A percentile compares a stretch with the other conserved stretches of the same genome.
These are phyloP conservation scores for Austroboletus eburneus DNA, from an alignment of 768 basidiomycete species.

Conservation along the genomic window DNA sequence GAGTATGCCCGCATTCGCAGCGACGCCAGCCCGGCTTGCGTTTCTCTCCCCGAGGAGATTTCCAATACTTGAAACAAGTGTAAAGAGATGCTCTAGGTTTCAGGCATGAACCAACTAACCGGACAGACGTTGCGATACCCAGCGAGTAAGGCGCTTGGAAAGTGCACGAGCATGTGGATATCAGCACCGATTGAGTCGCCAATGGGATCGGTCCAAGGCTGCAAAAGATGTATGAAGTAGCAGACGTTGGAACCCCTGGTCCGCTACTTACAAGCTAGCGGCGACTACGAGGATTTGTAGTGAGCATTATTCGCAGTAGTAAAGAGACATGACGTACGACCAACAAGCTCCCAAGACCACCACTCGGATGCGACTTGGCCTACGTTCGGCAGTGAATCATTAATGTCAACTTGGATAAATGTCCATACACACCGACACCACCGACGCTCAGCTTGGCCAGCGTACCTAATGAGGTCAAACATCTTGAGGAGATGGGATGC, in stretches of 20 bases:
- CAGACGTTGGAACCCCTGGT: background rate
- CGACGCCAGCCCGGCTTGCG: constrained; percentile 62
- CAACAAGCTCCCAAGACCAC: constrained; percentile 95
- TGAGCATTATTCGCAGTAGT: background rate
- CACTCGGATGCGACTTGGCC: constrained; percentile 86
- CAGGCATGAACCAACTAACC: constrained; percentile 40
- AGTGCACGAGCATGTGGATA: constrained; percentile 67
- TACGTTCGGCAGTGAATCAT: constrained; percentile 11
- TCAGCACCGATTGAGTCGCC: constrained; percentile 84
- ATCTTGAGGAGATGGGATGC: constrained; percentile 67
- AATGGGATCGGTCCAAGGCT: constrained; percentile 78
- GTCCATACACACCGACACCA: constrained; percentile 74
- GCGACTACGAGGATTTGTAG: constrained; percentile 35
- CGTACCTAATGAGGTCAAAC: constrained; percentile 63
- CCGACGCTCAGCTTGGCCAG: constrained; percentile 75
- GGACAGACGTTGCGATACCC: constrained; percentile 78
- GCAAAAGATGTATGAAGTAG: constrained; percentile 16
- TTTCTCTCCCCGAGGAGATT: constrained; percentile 85
- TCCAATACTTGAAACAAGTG: constrained; percentile 55
- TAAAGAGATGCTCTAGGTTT: background rate
- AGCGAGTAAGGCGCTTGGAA: constrained; percentile 84
- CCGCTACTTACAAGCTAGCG: constrained; percentile 43
- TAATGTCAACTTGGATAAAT: background rate
- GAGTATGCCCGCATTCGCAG: constrained; percentile 61
- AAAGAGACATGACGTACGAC: constrained; percentile 27